Evolutionary conservation across 2,329 filamentous ascomycete species (phyloP).

Genomic region (Exophiala viscosa): DNA sequence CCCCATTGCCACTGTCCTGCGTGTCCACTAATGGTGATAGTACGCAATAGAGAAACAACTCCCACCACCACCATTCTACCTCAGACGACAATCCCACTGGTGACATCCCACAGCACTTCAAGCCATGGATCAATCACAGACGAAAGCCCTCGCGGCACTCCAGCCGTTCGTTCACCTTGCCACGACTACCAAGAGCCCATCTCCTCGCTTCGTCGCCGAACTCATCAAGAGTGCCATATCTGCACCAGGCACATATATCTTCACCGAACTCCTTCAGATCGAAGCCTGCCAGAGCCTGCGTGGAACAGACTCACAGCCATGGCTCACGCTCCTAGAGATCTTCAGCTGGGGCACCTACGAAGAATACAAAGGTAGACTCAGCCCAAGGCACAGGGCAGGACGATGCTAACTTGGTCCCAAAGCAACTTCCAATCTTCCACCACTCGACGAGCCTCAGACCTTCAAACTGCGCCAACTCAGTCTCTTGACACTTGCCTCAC

Average conservation of each 20-base stretch:
- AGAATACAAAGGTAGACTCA: conserved; percentile 61
- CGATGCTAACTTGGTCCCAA: background rate
- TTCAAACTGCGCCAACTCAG: conserved; percentile 89
- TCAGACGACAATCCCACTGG: background rate
- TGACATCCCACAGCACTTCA: too few relatives aligned
- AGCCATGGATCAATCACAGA: conserved; percentile 46
- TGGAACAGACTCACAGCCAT: conserved; percentile 44
- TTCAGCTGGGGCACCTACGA: conserved; percentile 91
- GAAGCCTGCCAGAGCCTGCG: conserved; percentile 72
- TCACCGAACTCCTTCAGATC: conserved; percentile 83
- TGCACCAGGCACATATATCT: conserved; percentile 85
- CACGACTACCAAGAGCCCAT: conserved; percentile 68
- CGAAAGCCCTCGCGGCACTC: conserved; percentile 56
- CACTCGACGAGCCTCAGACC: conserved; percentile 67
- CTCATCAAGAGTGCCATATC: conserved; percentile 84
- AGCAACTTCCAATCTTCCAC: conserved; percentile 60
- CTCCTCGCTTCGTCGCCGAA: conserved; percentile 78
- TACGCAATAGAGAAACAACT: background rate
- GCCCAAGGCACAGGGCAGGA: conserved; percentile 21
- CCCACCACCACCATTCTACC: background rate
- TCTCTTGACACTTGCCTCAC: conserved; percentile 71
- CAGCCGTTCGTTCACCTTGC: conserved; percentile 88
- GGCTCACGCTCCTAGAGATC: conserved; percentile 73
- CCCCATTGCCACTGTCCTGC: too few relatives aligned
- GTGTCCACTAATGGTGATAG: too few relatives aligned